Evolutionary conservation across 345 rosid genomes (phyloP).

Genomic region (Carallia brachiata): DNA sequence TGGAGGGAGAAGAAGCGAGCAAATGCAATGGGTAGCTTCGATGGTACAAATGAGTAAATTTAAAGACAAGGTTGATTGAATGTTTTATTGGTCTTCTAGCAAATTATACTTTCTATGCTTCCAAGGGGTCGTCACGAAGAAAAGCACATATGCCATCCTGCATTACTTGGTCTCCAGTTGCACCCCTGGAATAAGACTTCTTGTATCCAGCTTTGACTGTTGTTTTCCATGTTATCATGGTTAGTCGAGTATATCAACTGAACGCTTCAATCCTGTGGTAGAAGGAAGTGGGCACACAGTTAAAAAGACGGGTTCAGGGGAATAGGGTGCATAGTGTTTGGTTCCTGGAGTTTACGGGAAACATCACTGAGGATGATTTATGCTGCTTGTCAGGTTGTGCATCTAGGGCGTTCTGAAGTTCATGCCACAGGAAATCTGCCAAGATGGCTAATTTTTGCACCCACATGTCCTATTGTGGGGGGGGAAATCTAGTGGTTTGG

Average conservation of each 20-base stretch:
- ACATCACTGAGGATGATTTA: constrained; percentile 16
- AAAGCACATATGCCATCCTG: constrained; percentile 29
- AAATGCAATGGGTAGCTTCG: constrained; percentile 64
- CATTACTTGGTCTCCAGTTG: constrained; percentile 23
- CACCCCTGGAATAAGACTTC: constrained; percentile 32
- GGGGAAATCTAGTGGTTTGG: constrained; percentile 30
- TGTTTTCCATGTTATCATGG: constrained; percentile 25
- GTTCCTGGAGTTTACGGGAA: constrained; percentile 10
- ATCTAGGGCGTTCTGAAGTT: constrained; percentile 31
- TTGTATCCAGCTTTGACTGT: constrained; percentile 33
- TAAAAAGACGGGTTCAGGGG: constrained; percentile 14
- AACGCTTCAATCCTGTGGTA: constrained; percentile 22
- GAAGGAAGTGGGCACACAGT: constrained; percentile 23
- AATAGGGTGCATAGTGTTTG: not conserved
- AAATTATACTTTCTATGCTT: constrained; percentile 21
- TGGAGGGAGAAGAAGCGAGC: constrained; percentile 89
- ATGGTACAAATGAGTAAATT: constrained; percentile 61
- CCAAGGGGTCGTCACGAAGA: constrained; percentile 12
- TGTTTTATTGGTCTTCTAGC: constrained; percentile 6
- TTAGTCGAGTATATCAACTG: constrained; percentile 5
- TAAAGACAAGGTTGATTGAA: not conserved
- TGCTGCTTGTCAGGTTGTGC: constrained; percentile 29
- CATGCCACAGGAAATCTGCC: constrained; percentile 24
- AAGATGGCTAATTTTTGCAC: constrained; percentile 35
- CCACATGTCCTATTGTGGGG: constrained; percentile 20